A percentile compares a stretch with the other conserved stretches of the same genome.
These are phyloP conservation scores for Jamesozyma gamospora DNA, from an alignment of 805 yeast genomes.

Conservation along the genomic window DNA sequence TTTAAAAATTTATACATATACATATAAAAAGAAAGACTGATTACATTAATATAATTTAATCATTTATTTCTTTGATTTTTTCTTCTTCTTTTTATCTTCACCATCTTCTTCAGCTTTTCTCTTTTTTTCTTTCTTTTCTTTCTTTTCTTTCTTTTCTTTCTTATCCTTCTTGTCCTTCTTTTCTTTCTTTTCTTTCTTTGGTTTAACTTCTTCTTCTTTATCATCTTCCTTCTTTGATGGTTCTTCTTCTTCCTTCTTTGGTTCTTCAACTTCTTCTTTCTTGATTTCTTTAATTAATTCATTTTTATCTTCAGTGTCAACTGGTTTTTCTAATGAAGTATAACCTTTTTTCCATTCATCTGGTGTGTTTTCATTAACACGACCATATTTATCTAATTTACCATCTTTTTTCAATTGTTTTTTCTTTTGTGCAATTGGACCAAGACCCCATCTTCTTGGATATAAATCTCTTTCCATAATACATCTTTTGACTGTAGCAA, in stretches of 20 bases:
- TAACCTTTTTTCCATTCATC: slow-evolving; percentile 81
- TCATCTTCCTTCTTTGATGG: slow-evolving; percentile 46
- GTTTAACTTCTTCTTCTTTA: slow-evolving; percentile 30
- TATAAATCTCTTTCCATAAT: slow-evolving; percentile 98
- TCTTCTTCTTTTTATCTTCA: slow-evolving; percentile 29
- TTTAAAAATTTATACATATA: no score
- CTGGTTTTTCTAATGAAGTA: slow-evolving; percentile 55
- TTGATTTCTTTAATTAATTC: slow-evolving; percentile 33
- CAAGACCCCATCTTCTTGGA: slow-evolving; percentile 99
- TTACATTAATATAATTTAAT: neutral
- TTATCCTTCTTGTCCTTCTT: slow-evolving; percentile 40
- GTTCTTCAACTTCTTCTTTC: slow-evolving; percentile 33
- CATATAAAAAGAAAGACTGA: neutral
- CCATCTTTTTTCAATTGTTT: slow-evolving; percentile 96
- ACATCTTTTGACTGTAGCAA: slow-evolving; percentile 97
- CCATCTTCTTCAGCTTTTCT: slow-evolving; percentile 26
- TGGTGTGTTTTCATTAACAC: slow-evolving; percentile 90
- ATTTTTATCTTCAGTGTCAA: slow-evolving; percentile 25
- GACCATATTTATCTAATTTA: slow-evolving; percentile 91
- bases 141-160: slow-evolving; percentile 36
- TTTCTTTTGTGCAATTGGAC: slow-evolving; percentile 97
- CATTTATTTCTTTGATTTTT: slow-evolving; percentile 35
- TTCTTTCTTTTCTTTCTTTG: slow-evolving; percentile 28
- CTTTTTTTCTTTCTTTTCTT: slow-evolving; percentile 33
- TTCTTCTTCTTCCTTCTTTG: slow-evolving; percentile 44